A percentile compares a stretch with the other conserved stretches of the same genome.
Conservation (phyloP, 2,329 filamentous ascomycete genomes). For the Allantophomopsis cytisporea region DNA sequence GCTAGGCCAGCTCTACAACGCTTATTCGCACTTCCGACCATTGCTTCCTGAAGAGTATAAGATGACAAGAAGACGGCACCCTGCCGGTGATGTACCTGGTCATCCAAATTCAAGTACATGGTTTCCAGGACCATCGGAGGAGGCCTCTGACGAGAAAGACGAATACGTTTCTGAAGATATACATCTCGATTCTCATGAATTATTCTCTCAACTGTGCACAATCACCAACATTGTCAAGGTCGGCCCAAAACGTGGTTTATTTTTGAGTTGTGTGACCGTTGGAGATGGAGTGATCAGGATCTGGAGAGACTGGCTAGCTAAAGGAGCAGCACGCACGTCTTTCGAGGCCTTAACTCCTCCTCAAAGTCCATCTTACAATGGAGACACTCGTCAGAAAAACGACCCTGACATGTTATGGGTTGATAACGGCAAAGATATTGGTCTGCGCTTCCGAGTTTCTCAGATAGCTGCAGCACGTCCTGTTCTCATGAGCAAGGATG, state of each 20-base stretch:
- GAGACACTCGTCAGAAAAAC: constrained; percentile 8
- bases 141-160: constrained; percentile 6
- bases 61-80: constrained; percentile 23
- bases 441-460: constrained; percentile 52
- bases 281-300: constrained; percentile 57
- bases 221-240: constrained; percentile 55
- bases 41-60: constrained; percentile 38
- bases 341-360: not conserved
- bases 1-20: constrained; percentile 31
- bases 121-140: constrained; percentile 5
- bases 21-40: constrained; percentile 63
- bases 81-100: constrained; percentile 26
- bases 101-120: constrained; percentile 25
- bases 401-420: constrained; percentile 51
- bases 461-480: constrained; percentile 30
- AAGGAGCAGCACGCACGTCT: constrained; percentile 4
- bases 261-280: constrained; percentile 51
- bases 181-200: constrained; percentile 52
- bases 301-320: constrained; percentile 57
- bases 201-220: constrained; percentile 63
- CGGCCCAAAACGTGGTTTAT: constrained; percentile 44
- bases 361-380: no score
- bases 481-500: constrained; percentile 32
- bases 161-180: constrained; percentile 44
- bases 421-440: constrained; percentile 46